Conservation (phyloP, 441 rosid genomes). For the Brassica balearica region DNA sequence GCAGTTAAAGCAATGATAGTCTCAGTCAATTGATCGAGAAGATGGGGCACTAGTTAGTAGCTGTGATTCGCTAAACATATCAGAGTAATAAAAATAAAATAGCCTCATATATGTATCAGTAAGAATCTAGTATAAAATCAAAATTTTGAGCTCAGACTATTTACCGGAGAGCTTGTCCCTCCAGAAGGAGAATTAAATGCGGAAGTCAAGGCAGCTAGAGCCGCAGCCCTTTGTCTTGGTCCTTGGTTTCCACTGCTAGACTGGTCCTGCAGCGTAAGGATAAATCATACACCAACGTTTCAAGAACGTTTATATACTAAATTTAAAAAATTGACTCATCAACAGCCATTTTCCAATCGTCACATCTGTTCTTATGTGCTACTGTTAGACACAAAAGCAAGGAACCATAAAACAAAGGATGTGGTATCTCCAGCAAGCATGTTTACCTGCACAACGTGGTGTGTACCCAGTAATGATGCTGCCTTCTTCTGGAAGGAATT, state of each 20-base stretch:
- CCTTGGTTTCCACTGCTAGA: slow-evolving; percentile 72
- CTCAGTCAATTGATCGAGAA: slow-evolving; percentile 1
- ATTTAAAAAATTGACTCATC: neutral
- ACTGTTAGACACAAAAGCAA: slow-evolving; percentile 9
- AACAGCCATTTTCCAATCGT: slow-evolving; percentile 2
- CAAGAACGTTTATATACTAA: neutral
- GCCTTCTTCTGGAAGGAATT: slow-evolving; percentile 98
- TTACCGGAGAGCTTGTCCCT: slow-evolving; percentile 58
- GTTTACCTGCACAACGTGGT: slow-evolving; percentile 82
- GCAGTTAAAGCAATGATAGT: slow-evolving; percentile 25
- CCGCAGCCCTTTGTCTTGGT: slow-evolving; percentile 98
- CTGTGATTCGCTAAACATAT: slow-evolving; percentile 9
- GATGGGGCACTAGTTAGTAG: slow-evolving; percentile 16
- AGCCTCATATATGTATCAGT: slow-evolving; percentile 3
- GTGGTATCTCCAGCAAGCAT: neutral
- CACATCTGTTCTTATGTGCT: slow-evolving; percentile 19
- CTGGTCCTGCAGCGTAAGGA: slow-evolving; percentile 62
- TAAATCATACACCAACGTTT: neutral
- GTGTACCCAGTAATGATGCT: slow-evolving; percentile 81
- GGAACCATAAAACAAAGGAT: neutral
- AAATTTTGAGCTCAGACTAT: slow-evolving; percentile 21
- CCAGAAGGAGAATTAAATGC: slow-evolving; percentile 85
- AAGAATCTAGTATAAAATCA: neutral
- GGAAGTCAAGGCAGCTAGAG: slow-evolving; percentile 93
- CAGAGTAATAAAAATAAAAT: slow-evolving; percentile 1